Conservation (phyloP, 2,329 filamentous ascomycete species). For the Cordyceps javanica region DNA sequence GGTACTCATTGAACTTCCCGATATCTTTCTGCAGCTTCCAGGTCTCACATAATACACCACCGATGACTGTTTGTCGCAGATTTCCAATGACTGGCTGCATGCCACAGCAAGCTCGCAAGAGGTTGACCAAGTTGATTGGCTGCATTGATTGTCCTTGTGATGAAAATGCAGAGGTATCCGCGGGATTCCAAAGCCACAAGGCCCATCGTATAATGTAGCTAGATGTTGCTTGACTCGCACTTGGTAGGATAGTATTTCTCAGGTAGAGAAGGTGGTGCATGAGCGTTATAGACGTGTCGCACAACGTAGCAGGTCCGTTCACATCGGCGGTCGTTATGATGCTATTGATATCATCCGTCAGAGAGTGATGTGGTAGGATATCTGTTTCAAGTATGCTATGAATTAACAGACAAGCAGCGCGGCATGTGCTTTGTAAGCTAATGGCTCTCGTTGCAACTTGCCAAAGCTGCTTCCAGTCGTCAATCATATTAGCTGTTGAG, state of each 20-base stretch:
- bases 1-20: conserved; percentile 44
- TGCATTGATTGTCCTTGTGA: conserved; percentile 43
- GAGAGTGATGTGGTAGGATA: conserved; percentile 60
- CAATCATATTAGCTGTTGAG: conserved; percentile 29
- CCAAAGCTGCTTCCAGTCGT: conserved; percentile 68
- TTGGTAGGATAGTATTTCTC: conserved; percentile 62
- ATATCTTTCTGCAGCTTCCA: conserved; percentile 39
- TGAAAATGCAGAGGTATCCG: not conserved
- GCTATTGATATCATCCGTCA: conserved; percentile 63
- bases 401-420: conserved; percentile 71
- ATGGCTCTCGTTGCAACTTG: conserved; percentile 65
- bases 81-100: conserved; percentile 26
- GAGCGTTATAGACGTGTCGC: conserved; percentile 71
- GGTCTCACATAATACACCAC: conserved; percentile 42
- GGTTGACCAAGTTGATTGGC: conserved; percentile 58
- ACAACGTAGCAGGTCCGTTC: conserved; percentile 70
- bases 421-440: conserved; percentile 63
- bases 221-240: conserved; percentile 58
- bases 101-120: conserved; percentile 67
- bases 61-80: conserved; percentile 32
- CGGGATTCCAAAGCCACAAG: conserved; percentile 73
- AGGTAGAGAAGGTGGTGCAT: conserved; percentile 64
- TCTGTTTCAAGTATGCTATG: conserved; percentile 58
- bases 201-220: conserved; percentile 77
- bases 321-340: conserved; percentile 73